Percentiles rank a stretch among this genome's conserved stretches.
Conservation (phyloP, 257 asterid species). For the Solanum piurae region DNA sequence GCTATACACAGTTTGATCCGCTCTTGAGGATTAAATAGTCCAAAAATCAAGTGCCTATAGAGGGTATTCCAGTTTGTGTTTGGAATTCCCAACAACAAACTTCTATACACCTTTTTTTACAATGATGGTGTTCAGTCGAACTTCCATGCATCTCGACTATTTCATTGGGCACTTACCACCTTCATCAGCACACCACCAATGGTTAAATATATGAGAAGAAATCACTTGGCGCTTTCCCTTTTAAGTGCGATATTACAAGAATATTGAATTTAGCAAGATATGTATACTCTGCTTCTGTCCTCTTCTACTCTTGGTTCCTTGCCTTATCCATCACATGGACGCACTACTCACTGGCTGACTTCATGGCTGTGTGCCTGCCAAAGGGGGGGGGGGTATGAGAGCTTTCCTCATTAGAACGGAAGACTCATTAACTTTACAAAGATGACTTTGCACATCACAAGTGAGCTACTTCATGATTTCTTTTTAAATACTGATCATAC, state of each 20-base stretch:
- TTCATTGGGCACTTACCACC: background rate
- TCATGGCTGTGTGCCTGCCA: background rate
- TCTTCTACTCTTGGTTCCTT: background rate
- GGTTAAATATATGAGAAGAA: background rate
- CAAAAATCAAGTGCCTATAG: background rate
- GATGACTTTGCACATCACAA: background rate
- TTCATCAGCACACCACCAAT: background rate
- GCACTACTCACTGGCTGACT: background rate
- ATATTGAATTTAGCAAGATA: background rate
- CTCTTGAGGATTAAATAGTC: background rate
- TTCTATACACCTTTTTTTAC: background rate
- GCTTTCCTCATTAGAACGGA: background rate
- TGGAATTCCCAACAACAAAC: background rate
- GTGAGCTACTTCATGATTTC: constrained; percentile 19
- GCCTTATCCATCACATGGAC: background rate
- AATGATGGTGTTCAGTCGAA: background rate
- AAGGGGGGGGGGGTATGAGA: background rate
- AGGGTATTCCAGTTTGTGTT: background rate
- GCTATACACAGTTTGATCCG: background rate
- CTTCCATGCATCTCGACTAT: background rate
- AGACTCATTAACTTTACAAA: background rate
- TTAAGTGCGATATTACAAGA: background rate
- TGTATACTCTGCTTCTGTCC: background rate
- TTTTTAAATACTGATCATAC: constrained; percentile 49
- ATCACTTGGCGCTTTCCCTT: background rate